These are phyloP conservation scores for Backusella westeae DNA, from an alignment of 192 early-diverging fungal species.

Conservation along the genomic window DNA sequence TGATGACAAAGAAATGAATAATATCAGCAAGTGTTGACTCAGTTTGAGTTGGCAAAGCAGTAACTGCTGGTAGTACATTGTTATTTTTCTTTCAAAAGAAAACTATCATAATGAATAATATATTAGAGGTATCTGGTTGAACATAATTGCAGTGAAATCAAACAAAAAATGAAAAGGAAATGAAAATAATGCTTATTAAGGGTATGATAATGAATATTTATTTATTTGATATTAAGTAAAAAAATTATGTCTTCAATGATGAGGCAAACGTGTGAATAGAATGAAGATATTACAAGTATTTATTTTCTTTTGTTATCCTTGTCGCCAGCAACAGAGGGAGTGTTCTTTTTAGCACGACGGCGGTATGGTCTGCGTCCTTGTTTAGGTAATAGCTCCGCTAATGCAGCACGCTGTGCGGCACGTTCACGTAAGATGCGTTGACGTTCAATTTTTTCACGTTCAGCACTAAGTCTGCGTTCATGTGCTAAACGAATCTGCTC, in stretches of 20 bases:
- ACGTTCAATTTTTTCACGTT: slow-evolving; percentile 8
- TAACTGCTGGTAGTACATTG: neutral
- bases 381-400: slow-evolving; percentile 13
- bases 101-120: neutral
- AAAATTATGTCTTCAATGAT: neutral
- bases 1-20: neutral
- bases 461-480: slow-evolving; percentile 8
- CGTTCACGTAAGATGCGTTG: slow-evolving; percentile 19
- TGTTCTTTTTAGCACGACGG: neutral
- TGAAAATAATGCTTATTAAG: neutral
- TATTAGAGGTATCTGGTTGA: neutral
- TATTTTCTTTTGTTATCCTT: neutral
- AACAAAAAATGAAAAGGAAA: neutral
- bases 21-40: neutral
- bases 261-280: neutral
- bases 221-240: neutral
- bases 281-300: neutral
- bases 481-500: neutral
- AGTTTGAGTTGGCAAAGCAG: neutral
- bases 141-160: neutral
- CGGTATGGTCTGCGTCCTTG: slow-evolving; percentile 8
- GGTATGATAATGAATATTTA: neutral
- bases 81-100: neutral
- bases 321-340: neutral
- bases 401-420: slow-evolving; percentile 23